These are phyloP conservation scores for Aspergillus tanneri DNA, from an alignment of 2,329 filamentous ascomycete genomes.

Conservation along the genomic window DNA sequence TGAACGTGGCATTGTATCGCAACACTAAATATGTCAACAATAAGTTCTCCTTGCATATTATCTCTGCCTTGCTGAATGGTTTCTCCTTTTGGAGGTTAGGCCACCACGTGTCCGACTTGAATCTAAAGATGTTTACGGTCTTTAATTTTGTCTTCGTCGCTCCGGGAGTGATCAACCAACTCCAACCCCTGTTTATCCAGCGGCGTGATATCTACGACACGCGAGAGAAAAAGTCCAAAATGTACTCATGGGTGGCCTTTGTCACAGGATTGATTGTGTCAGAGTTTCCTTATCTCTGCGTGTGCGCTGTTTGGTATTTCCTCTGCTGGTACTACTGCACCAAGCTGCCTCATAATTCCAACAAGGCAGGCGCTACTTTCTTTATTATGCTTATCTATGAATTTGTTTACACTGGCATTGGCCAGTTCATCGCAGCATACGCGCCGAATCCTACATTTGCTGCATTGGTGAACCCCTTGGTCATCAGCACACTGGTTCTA, in stretches of 20 bases:
- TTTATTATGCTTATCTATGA: slow-evolving; percentile 73
- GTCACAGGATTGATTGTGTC: slow-evolving; percentile 64
- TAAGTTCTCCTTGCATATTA: slow-evolving; percentile 57
- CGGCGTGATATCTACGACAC: slow-evolving; percentile 63
- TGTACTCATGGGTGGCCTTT: slow-evolving; percentile 71
- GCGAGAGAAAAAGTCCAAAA: slow-evolving; percentile 66
- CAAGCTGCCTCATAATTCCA: slow-evolving; percentile 61
- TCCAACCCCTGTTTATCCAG: slow-evolving; percentile 68
- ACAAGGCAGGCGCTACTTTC: slow-evolving; percentile 52
- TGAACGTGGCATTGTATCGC: slow-evolving; percentile 63
- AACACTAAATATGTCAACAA: slow-evolving; percentile 65
- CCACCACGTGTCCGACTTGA: slow-evolving; percentile 62
- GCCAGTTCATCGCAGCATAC: slow-evolving; percentile 77
- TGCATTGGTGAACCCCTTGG: slow-evolving; percentile 71
- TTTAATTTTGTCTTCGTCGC: slow-evolving; percentile 59
- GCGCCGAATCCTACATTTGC: slow-evolving; percentile 67
- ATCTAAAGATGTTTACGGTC: slow-evolving; percentile 68
- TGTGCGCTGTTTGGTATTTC: slow-evolving; percentile 65
- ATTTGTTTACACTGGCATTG: slow-evolving; percentile 69
- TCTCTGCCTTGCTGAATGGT: slow-evolving; percentile 46
- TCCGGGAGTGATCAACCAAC: slow-evolving; percentile 36
- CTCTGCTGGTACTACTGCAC: slow-evolving; percentile 70
- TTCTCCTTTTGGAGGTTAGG: slow-evolving; percentile 66
- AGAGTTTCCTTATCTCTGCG: slow-evolving; percentile 65
- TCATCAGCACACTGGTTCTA: slow-evolving; percentile 68